Base-by-base conservation (phyloP, 352 stramenopile species). In the Phytophthora capsici region DNA sequence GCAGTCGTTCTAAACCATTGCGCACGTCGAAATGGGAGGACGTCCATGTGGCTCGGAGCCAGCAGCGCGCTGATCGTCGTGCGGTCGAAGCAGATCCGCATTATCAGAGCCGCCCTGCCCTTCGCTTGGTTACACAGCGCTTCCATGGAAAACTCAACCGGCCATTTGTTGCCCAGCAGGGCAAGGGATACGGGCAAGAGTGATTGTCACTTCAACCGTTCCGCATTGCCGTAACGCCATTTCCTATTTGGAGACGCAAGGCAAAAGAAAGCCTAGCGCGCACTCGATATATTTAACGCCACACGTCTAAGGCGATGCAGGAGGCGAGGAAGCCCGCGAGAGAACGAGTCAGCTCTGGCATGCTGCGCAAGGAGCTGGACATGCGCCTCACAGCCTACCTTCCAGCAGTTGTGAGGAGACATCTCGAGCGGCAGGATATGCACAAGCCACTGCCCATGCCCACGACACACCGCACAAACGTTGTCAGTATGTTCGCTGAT, bases 401-500 rank as follows among this genome's bases (percentile, higher is more conserved):
- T 17, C 88, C 88, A n/a, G 78, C 83, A 1, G 77, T 93, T 19
- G 88, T 96, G 58, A 84, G 88, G 2, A 79, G 86, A 3, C 82
- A 91, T 48, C 54, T 96, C 14, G 88, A 96, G 74, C 73, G 71
- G 2, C 80, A 88, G 49, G 73, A 85, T 55, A 63, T 76, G 53
- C 56, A 68, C 7, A 62, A 51, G 22, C 57, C 66, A 26, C 60
- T 81, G 44, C 43, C 55, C 23, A 73, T 96, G 46, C 88, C 88
- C 3, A 84, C 85, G 25, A 94, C 83, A 6, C 88, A 96, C 66
- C 63, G 85, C 55, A 84, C 73, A 12, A 91, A 63, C 16, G 86
- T 90, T 28, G 93, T 98, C 25, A 95, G 82, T 57, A 93, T 98
- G 77, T 98, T 98, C 61, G 93, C 91, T 23, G 94, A 98, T 57